These are phyloP conservation scores for Elaphomyces granulatus DNA, from an alignment of 495 filamentous ascomycete species.

Conservation along the genomic window DNA sequence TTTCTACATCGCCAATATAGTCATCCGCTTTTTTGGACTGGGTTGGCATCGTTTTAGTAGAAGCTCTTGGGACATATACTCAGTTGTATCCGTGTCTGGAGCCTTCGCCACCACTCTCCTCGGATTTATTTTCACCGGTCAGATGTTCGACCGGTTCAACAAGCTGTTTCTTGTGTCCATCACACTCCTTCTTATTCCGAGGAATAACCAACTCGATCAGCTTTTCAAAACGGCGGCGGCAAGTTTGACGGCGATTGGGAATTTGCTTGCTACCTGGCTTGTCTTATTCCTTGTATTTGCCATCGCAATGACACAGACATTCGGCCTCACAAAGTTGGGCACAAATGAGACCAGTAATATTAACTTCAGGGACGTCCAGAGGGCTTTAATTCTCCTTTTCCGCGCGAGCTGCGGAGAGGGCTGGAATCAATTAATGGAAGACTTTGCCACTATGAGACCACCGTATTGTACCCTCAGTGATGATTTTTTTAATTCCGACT, in stretches of 20 bases:
- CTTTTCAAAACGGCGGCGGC: constrained; percentile 99
- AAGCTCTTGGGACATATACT: constrained; percentile 93
- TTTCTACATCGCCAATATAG: constrained; percentile 72
- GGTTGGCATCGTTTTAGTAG: constrained; percentile 85
- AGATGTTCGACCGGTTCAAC: constrained; percentile 62
- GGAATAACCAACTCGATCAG: constrained; percentile 95
- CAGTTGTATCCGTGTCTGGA: constrained; percentile 71
- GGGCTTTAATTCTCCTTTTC: constrained; percentile 87
- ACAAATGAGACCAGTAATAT: constrained; percentile 58
- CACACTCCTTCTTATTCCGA: constrained; percentile 80
- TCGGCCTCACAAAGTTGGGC: constrained; percentile 87
- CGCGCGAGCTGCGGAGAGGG: constrained; percentile 84
- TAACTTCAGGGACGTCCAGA: constrained; percentile 88
- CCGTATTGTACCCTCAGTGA: constrained; percentile 58
- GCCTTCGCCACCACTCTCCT: constrained; percentile 66
- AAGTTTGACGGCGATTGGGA: constrained; percentile 77
- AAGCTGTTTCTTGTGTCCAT: constrained; percentile 90
- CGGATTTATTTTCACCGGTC: constrained; percentile 22
- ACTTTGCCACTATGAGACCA: constrained; percentile 63
- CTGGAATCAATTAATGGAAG: constrained; percentile 96
- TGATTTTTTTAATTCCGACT: constrained; percentile 76
- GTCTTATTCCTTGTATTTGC: constrained; percentile 93
- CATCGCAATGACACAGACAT: constrained; percentile 91
- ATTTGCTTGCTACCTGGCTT: constrained; percentile 91
- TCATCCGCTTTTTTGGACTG: constrained; percentile 73